Conservation (phyloP, 2,329 filamentous ascomycete species). For the Aspergillus glaucus region DNA sequence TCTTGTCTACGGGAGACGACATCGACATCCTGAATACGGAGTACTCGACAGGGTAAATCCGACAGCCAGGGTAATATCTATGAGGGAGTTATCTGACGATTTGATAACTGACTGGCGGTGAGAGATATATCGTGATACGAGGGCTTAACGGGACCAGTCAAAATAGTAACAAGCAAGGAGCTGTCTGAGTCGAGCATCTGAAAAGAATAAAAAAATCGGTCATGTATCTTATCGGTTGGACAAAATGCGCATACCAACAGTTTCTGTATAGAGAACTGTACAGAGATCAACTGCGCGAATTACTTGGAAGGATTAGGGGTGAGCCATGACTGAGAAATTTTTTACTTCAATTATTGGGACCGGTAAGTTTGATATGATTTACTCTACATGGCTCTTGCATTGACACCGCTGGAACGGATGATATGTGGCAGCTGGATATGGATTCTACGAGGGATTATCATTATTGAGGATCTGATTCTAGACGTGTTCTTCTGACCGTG, state of each 20-base stretch:
- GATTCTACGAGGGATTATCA: too few species aligned
- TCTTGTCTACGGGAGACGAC: too few species aligned
- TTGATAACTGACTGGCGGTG: background rate
- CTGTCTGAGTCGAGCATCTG: background rate
- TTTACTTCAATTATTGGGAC: slow-evolving; percentile 5
- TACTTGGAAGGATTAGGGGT: slow-evolving; percentile 7
- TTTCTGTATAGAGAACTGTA: background rate
- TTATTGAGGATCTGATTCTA: too few species aligned
- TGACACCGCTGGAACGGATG: background rate
- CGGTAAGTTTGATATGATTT: slow-evolving; percentile 1
- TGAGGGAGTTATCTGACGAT: too few species aligned
- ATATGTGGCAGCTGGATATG: too few species aligned
- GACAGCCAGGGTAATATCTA: too few species aligned
- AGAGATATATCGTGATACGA: background rate
- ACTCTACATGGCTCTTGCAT: background rate
- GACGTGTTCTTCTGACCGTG: too few species aligned
- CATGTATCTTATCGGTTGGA: too few species aligned
- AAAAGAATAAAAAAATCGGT: background rate
- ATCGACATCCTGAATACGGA: too few species aligned
- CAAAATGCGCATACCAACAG: background rate
- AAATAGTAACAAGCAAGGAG: background rate
- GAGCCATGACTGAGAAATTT: background rate
- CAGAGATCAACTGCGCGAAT: slow-evolving; percentile 20
- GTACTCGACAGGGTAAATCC: too few species aligned
- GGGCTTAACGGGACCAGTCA: background rate